Percentiles rank a stretch among this genome's conserved stretches.
phyloP scores from a whole-genome alignment of 331 rosid genomes.

The Dryas integrifolia region DNA sequence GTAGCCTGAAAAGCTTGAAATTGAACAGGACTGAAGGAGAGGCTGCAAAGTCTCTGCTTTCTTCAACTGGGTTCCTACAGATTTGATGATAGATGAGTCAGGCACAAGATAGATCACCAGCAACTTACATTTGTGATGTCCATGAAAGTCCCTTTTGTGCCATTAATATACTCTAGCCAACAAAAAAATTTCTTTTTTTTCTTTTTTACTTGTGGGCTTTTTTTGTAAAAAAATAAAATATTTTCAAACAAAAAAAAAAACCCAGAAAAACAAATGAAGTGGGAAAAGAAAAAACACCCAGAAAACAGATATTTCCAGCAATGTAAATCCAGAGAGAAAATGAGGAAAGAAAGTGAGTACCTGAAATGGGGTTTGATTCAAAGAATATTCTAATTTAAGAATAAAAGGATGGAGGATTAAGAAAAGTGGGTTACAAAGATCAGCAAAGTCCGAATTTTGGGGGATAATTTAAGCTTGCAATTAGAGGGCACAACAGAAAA shows the following conservation, averaged over 20 bases:
- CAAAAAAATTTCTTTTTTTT: background rate
- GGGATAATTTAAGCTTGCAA: slow-evolving; percentile 16
- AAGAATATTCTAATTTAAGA: slow-evolving; percentile 21
- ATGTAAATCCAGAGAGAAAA: slow-evolving; percentile 7
- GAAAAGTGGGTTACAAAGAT: background rate
- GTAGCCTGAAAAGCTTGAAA: slow-evolving; percentile 22
- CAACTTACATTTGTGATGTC: slow-evolving; percentile 24
- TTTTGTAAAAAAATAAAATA: slow-evolving; percentile 10
- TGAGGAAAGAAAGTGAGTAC: slow-evolving; percentile 16
- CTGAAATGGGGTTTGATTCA: slow-evolving; percentile 28
- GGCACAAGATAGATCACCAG: slow-evolving; percentile 19
- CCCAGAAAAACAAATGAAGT: slow-evolving; percentile 1
- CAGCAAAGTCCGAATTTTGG: slow-evolving; percentile 28
- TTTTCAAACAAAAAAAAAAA: slow-evolving; percentile 14
- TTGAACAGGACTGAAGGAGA: slow-evolving; percentile 12
- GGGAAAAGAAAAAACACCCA: slow-evolving; percentile 5
- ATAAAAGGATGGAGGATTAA: slow-evolving; percentile 2
- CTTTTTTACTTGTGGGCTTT: slow-evolving; percentile 3
- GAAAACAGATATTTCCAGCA: slow-evolving; percentile 24
- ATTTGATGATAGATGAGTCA: slow-evolving; percentile 26
- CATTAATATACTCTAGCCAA: slow-evolving; percentile 24
- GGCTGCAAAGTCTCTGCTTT: slow-evolving; percentile 20
- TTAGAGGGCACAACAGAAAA: slow-evolving; percentile 28
- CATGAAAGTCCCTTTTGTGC: slow-evolving; percentile 26
- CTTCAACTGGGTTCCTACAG: slow-evolving; percentile 27